These are phyloP conservation scores for Patellifolia procumbens DNA, from an alignment of 179 eudicot species.

Conservation along the genomic window DNA sequence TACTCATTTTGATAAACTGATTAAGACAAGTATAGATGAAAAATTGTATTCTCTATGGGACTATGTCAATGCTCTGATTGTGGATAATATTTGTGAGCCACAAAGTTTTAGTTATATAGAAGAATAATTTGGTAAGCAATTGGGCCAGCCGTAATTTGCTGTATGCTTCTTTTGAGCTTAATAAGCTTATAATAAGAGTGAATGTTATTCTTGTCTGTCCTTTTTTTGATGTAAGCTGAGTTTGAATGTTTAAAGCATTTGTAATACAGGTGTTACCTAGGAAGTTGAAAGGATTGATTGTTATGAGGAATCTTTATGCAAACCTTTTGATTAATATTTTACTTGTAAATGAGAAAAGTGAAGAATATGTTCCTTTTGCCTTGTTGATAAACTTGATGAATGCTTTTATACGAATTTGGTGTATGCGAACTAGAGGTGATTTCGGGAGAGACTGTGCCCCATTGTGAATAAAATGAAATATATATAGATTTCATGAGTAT, in stretches of 20 bases:
- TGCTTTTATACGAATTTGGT: not conserved
- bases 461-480: too few relatives aligned
- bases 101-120: slow-evolving; percentile 4
- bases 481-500: too few relatives aligned
- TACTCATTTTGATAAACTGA: slow-evolving; percentile 19
- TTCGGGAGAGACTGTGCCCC: too few relatives aligned
- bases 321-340: slow-evolving; percentile 1
- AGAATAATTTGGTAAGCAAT: not conserved
- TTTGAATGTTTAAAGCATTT: not conserved
- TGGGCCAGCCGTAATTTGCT: not conserved
- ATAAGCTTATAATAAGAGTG: not conserved
- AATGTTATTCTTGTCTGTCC: slow-evolving; percentile 9
- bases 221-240: not conserved
- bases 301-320: slow-evolving; percentile 18
- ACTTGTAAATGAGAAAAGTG: not conserved
- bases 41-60: too few relatives aligned
- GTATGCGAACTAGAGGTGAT: not conserved
- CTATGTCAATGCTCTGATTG: not conserved
- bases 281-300: too few relatives aligned
- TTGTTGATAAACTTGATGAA: not conserved
- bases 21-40: too few relatives aligned
- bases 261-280: not conserved
- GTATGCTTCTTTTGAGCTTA: not conserved
- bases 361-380: not conserved
- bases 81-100: slow-evolving; percentile 2